Conservation (phyloP, 169 alveolate species). For the Plasmodium malariae region DNA sequence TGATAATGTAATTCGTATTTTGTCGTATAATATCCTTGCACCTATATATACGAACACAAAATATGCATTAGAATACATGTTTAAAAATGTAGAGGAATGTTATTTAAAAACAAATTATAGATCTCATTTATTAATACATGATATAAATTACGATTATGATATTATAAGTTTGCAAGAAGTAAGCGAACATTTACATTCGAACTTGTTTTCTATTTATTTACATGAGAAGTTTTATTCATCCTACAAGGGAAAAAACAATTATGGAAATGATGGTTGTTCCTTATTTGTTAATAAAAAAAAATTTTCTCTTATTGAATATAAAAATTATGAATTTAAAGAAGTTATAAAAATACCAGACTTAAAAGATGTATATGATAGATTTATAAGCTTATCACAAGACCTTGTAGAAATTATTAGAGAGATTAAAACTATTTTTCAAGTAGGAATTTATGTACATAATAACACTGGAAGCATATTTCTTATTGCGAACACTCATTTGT, state of each 20-base stretch:
- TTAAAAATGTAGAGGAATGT: constrained; percentile 51
- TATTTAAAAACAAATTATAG: constrained; percentile 72
- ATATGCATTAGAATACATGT: constrained; percentile 63
- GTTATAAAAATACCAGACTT: constrained; percentile 41
- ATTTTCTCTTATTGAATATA: constrained; percentile 37
- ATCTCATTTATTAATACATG: constrained; percentile 58
- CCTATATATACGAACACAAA: constrained; percentile 73
- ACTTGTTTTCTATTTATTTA: constrained; percentile 39
- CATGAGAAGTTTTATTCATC: constrained; percentile 42
- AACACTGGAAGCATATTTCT: constrained; percentile 13
- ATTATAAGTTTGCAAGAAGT: constrained; percentile 71
- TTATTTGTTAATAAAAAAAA: constrained; percentile 72
- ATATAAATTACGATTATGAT: constrained; percentile 48
- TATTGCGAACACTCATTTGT: constrained; percentile 70
- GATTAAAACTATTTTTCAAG: constrained; percentile 61
- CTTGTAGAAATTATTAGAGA: constrained; percentile 53
- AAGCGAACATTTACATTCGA: constrained; percentile 60
- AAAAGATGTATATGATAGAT: constrained; percentile 43
- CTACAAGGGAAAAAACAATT: constrained; percentile 36
- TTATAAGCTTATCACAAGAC: constrained; percentile 26
- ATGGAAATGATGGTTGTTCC: constrained; percentile 76
- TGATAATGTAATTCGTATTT: constrained; percentile 28
- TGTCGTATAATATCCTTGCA: constrained; percentile 67
- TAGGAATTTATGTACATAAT: constrained; percentile 68
- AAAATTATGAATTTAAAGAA: constrained; percentile 61